Conservation (phyloP, 176 grass and related monocot genomes). For the Cocos nucifera region DNA sequence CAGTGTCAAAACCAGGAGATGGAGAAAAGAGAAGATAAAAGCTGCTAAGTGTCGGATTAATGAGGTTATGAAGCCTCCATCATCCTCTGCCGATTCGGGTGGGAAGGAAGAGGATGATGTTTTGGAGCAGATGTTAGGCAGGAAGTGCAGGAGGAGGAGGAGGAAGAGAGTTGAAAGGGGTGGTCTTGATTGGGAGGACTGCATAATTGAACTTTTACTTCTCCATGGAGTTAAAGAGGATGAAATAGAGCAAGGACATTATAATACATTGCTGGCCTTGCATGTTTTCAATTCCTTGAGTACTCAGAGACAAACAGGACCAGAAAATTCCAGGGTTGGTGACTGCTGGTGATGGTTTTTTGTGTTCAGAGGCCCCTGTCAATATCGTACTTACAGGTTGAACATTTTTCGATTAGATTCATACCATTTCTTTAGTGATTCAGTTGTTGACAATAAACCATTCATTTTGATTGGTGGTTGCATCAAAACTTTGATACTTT, state of each 20-base stretch:
- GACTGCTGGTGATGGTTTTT: too few species aligned
- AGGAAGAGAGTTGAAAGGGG: constrained; percentile 15
- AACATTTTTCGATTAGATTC: too few species aligned
- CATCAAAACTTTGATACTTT: too few species aligned
- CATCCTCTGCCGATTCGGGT: background rate
- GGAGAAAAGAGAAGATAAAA: constrained; percentile 64
- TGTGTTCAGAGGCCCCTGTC: too few species aligned
- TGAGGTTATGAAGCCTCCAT: constrained; percentile 43
- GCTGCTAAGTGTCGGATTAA: constrained; percentile 68
- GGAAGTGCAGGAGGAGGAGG: constrained; percentile 24
- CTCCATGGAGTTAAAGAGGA: constrained; percentile 61
- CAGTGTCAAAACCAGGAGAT: constrained; percentile 33
- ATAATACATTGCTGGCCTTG: constrained; percentile 70
- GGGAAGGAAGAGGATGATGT: constrained; percentile 1
- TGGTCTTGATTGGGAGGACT: constrained; percentile 83
- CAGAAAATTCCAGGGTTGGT: too few species aligned
- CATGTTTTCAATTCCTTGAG: constrained; percentile 39
- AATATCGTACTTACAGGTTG: too few species aligned
- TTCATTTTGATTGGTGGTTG: too few species aligned
- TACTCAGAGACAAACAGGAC: constrained; percentile 19
- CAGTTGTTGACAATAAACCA: too few species aligned
- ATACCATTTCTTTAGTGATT: too few species aligned
- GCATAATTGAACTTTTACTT: constrained; percentile 67
- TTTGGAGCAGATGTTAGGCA: constrained; percentile 5
- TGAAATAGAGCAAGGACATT: constrained; percentile 91